phyloP scores from a whole-genome alignment of 495 filamentous ascomycete species.

The Hypoxylon rickii region DNA sequence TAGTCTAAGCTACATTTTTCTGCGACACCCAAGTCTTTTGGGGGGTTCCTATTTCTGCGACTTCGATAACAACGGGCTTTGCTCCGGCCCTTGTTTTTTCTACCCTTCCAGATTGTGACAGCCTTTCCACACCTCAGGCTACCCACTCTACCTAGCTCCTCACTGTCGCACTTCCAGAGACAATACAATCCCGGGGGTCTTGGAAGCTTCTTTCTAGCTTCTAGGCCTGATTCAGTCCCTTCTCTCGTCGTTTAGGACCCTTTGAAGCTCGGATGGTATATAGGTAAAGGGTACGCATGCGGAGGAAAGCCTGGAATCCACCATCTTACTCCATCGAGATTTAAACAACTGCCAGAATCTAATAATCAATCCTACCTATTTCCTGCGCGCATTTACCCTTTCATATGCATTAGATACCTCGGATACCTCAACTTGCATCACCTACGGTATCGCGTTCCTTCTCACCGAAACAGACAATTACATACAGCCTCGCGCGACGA shows the following conservation, averaged over 20 bases:
- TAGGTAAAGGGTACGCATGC: constrained; percentile 35
- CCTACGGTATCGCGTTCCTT: constrained; percentile 13
- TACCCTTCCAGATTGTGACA: too few species aligned
- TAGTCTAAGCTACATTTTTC: constrained; percentile 11
- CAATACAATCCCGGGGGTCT: constrained; percentile 27
- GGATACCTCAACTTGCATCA: neutral
- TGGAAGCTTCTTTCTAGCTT: constrained; percentile 41
- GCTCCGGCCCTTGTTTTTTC: constrained; percentile 27
- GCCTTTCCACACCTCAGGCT: constrained; percentile 16
- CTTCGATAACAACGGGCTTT: constrained; percentile 42
- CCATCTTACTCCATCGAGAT: constrained; percentile 30
- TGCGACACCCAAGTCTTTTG: constrained; percentile 32
- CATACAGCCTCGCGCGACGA: neutral
- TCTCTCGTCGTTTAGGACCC: constrained; percentile 23
- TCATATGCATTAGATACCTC: constrained; percentile 18
- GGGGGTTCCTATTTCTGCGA: constrained; percentile 22
- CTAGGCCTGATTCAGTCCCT: constrained; percentile 32
- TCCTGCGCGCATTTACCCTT: constrained; percentile 12
- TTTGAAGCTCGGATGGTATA: constrained; percentile 32
- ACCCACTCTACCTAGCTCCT: constrained; percentile 15
- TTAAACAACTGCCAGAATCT: constrained; percentile 17
- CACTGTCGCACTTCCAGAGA: constrained; percentile 33
- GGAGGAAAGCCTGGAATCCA: constrained; percentile 37
- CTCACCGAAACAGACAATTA: constrained; percentile 27
- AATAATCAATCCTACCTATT: constrained; percentile 2